Percentiles rank a stretch among this genome's conserved stretches.
Conservation (phyloP, 108 stramenopile species). For the Fragilaria crotonensis region DNA sequence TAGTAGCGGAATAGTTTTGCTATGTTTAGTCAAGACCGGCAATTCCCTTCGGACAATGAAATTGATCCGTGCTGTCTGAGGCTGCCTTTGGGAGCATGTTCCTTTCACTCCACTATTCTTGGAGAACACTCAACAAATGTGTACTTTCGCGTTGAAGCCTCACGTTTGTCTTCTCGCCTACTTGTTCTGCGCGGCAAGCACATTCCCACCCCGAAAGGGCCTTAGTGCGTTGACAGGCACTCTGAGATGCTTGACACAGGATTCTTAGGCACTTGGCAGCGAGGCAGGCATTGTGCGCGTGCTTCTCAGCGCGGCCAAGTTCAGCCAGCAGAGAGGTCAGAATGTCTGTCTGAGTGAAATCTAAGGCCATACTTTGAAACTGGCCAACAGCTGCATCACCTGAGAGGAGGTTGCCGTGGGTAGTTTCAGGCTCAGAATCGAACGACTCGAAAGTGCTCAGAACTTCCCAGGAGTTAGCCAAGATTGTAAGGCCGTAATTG, state of each 20-base stretch:
- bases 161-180: not conserved
- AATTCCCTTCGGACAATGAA: too few relatives aligned
- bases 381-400: not conserved
- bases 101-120: too few relatives aligned
- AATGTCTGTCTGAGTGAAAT: not conserved
- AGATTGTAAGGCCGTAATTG: not conserved
- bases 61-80: too few relatives aligned
- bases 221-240: not conserved
- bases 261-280: not conserved
- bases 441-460: not conserved
- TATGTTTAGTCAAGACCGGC: too few relatives aligned
- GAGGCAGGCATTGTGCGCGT: conserved; percentile 1
- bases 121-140: too few relatives aligned
- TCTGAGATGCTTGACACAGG: not conserved
- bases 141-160: not conserved
- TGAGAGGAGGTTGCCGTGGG: not conserved
- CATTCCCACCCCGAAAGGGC: not conserved
- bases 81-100: too few relatives aligned
- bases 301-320: not conserved
- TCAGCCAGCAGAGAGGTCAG: not conserved
- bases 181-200: not conserved
- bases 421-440: not conserved
- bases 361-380: not conserved
- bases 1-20: too few relatives aligned
- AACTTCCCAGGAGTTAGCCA: not conserved